Evolutionary conservation across 2,329 filamentous ascomycete species (phyloP).

Genomic region (Fusarium papillatum): DNA sequence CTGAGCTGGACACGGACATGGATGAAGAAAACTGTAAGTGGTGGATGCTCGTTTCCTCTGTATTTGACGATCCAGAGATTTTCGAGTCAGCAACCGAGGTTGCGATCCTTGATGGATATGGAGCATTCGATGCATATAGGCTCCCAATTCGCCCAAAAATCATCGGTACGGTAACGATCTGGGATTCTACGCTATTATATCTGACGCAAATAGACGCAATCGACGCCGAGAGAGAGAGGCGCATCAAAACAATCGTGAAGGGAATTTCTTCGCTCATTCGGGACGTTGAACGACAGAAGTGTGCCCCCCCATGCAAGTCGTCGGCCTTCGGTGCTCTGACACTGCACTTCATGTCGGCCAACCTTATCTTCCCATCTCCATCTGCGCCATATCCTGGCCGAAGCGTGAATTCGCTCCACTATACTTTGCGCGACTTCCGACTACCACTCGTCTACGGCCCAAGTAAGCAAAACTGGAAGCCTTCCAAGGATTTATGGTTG

Average conservation of each 20-base stretch:
- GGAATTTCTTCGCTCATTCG: too few species aligned
- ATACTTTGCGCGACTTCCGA: too few species aligned
- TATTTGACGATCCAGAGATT: not conserved
- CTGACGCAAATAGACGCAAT: not conserved
- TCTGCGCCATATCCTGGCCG: too few species aligned
- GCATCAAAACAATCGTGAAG: not conserved
- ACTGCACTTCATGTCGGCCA: not conserved
- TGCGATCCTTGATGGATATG: not conserved
- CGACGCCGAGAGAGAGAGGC: not conserved
- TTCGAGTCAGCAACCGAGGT: not conserved
- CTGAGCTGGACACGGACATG: accelerated
- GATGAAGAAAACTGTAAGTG: too few species aligned
- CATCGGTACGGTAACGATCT: not conserved
- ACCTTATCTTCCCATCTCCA: not conserved
- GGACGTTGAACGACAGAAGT: too few species aligned
- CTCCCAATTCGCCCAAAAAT: conserved; percentile 2
- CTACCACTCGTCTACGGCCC: too few species aligned
- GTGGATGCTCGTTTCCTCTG: not conserved
- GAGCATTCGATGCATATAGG: accelerated
- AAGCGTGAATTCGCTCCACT: too few species aligned
- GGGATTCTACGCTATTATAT: too few species aligned
- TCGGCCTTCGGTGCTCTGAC: not conserved
- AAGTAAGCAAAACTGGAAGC: too few species aligned
- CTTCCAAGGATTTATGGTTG: too few species aligned
- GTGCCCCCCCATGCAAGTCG: too few species aligned